Percentiles rank a stretch among this genome's conserved stretches.
Evolutionary conservation across 2,329 filamentous ascomycete genomes (phyloP).

Genomic region (Cryoendolithus antarcticus): DNA sequence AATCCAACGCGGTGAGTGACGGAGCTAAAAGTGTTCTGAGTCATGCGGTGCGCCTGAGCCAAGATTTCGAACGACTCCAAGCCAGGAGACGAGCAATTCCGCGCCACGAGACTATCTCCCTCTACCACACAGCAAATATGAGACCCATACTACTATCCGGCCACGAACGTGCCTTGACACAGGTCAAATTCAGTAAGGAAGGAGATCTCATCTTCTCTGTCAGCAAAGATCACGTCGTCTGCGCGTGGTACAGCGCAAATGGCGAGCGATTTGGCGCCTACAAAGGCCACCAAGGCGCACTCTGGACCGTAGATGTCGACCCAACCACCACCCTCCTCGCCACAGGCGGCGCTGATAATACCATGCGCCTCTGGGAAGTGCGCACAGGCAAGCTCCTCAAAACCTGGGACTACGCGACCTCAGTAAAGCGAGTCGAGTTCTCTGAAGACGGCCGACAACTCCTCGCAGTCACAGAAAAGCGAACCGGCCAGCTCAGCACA

Average conservation of each 20-base stretch:
- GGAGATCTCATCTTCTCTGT: conserved; percentile 95
- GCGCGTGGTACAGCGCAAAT: conserved; percentile 95
- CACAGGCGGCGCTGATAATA: conserved; percentile 95
- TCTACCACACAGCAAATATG: conserved; percentile 51
- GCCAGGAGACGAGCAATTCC: too few species aligned
- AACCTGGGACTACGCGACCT: conserved; percentile 94
- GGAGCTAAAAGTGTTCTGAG: too few species aligned
- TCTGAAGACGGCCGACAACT: conserved; percentile 83
- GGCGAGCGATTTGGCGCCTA: conserved; percentile 96
- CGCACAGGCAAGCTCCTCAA: conserved; percentile 87
- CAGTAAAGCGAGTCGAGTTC: conserved; percentile 97
- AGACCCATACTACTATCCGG: conserved; percentile 91
- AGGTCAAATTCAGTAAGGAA: conserved; percentile 63
- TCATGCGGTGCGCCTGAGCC: too few species aligned
- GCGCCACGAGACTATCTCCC: neutral
- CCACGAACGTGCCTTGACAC: conserved; percentile 45
- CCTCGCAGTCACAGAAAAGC: conserved; percentile 94
- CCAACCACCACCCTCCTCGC: conserved; percentile 84
- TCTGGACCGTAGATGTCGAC: conserved; percentile 97
- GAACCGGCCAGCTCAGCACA: conserved; percentile 88
- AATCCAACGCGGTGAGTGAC: too few species aligned
- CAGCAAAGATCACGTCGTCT: conserved; percentile 91
- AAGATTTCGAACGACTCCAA: too few species aligned
- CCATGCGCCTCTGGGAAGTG: conserved; percentile 92
- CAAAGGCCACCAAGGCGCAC: conserved; percentile 89